Evolutionary conservation across 2,329 filamentous ascomycete genomes (phyloP), one percentile per base, ranked within the genome.

Genomic region (Huntiella bhutanensis): DNA sequence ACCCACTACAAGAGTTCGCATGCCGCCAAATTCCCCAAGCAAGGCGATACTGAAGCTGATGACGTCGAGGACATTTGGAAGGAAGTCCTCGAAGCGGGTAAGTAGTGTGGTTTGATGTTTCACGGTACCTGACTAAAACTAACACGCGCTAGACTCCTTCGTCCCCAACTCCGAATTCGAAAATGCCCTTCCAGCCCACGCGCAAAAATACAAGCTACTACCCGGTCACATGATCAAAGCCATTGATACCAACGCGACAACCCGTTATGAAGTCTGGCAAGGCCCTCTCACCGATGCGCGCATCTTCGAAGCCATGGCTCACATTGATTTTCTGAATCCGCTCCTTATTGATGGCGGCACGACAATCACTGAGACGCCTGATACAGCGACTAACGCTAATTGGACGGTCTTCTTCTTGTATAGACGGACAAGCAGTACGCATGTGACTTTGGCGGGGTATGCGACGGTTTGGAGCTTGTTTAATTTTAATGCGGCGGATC

Each of bases 321-420:
- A 87, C 45, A 73, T 92, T 52, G 86, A 94, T 62, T 75, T 95
- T 47, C 67, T 93, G 33, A 75, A 87, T 4, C 76, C 84, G 12
- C 69, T 96, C 50, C 92, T 86, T 59, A 95, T 98, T 51, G 92
- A 98, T 60, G 91, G 84, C 22, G 91, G 87, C n/a, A 82, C 76
- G 4, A 75, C 75, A 34, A 77, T 95, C 40, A 73, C 64, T 7
- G 56, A 65, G 33, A 59, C 65, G 28, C 55, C 54, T 1, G 60
- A 68, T 75, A 85, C 43, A 71, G 73, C 12, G 72, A 84, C 49
- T 69, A 58, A 37, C 15, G 74, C 86, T 51, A 74, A 88, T 55
- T 98, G 91, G 91, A 86, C 82, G 1, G 64, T 96, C n/a, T 96
- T 86, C 63, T 77, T 94, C 54, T 67, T 94, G 47, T 88, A 81